Evolutionary conservation across 192 early-diverging fungal genomes (phyloP).

Genomic region (Mortierella antarctica): DNA sequence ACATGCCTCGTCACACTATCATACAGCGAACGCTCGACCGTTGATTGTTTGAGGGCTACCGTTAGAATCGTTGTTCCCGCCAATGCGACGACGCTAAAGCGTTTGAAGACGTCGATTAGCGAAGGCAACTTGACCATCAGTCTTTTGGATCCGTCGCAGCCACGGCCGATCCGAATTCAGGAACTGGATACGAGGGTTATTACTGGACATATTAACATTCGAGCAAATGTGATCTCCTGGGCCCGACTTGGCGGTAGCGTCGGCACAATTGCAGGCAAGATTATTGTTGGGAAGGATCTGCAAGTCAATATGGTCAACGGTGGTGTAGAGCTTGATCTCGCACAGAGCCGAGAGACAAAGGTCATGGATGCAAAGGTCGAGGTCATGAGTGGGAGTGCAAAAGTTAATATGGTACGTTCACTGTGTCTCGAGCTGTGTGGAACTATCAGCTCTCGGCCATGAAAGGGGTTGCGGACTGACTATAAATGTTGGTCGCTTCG

Average conservation of each 20-base stretch:
- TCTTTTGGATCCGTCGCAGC: neutral
- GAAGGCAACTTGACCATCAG: conserved; percentile 14
- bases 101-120: neutral
- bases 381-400: conserved; percentile 1
- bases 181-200: conserved; percentile 10
- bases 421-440: neutral
- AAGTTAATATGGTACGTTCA: conserved; percentile 15
- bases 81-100: neutral
- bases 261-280: conserved; percentile 3
- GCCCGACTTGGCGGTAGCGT: conserved; percentile 1
- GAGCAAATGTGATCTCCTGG: neutral
- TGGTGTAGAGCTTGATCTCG: conserved; percentile 3
- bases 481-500: neutral
- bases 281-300: conserved; percentile 11
- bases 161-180: neutral
- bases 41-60: neutral
- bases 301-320: conserved; percentile 13
- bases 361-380: conserved; percentile 8
- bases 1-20: no score
- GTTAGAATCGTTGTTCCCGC: conserved; percentile 7
- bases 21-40: no score
- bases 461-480: neutral
- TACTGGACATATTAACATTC: conserved; percentile 12
- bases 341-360: neutral
- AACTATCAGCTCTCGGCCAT: neutral